Evolutionary conservation across 306 rosid species (phyloP).

Genomic region (Vigna hirtella): DNA sequence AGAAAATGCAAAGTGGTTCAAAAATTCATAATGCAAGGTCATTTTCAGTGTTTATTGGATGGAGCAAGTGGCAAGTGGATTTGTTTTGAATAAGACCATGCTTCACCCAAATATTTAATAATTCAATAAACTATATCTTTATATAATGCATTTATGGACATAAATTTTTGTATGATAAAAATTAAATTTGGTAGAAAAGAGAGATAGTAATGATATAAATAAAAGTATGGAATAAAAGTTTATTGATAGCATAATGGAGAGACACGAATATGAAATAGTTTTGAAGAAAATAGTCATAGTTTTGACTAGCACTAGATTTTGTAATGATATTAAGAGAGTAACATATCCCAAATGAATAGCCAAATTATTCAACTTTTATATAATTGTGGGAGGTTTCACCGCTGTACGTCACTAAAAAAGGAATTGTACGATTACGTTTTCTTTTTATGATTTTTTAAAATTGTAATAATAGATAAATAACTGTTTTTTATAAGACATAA

Average conservation of each 20-base stretch:
- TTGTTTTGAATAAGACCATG: too few species aligned
- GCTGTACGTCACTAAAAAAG: slow-evolving; percentile 6
- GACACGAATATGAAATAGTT: not conserved
- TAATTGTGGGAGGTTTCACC: not conserved
- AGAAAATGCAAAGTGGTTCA: too few species aligned
- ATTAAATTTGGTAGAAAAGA: not conserved
- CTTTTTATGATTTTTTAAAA: not conserved
- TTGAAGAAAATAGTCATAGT: not conserved
- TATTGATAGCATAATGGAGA: not conserved
- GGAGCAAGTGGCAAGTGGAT: too few species aligned
- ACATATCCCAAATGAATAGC: not conserved
- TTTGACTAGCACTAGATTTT: not conserved
- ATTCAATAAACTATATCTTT: not conserved
- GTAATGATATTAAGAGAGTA: slow-evolving; percentile 3
- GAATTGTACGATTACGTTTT: not conserved
- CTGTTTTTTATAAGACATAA: too few species aligned
- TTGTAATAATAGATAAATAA: not conserved
- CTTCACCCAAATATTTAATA: too few species aligned
- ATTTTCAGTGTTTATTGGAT: too few species aligned
- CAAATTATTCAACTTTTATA: slow-evolving; percentile 7
- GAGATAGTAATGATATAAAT: not conserved
- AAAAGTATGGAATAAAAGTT: not conserved
- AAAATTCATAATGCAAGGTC: too few species aligned
- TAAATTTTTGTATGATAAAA: not conserved
- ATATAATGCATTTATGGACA: not conserved